These are phyloP conservation scores for Stephanodiscus triporus DNA, from an alignment of 108 stramenopile genomes.

Conservation along the genomic window DNA sequence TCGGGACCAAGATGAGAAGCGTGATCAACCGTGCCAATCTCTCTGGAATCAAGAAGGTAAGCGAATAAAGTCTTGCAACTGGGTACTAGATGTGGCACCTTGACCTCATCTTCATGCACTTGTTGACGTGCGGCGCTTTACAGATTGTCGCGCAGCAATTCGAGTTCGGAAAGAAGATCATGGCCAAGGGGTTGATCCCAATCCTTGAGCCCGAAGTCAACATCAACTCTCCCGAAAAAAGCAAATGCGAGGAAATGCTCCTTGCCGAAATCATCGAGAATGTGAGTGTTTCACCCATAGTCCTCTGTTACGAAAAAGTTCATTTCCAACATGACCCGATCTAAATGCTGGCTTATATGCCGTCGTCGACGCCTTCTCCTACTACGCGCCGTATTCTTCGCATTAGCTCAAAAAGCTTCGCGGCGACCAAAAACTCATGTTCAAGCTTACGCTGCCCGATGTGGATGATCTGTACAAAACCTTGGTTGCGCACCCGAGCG, in stretches of 20 bases:
- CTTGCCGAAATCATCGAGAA: conserved; percentile 57
- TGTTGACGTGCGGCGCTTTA: conserved; percentile 1
- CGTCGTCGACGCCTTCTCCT: too few species aligned
- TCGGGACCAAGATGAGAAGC: conserved; percentile 85
- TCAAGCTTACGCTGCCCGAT: conserved; percentile 76
- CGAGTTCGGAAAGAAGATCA: conserved; percentile 70
- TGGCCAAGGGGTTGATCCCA: conserved; percentile 64
- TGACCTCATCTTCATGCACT: conserved; percentile 6
- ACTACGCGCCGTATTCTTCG: too few species aligned
- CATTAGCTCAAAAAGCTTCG: conserved; percentile 52
- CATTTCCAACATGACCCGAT: neutral
- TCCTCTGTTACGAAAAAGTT: neutral
- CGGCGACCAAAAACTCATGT: conserved; percentile 56
- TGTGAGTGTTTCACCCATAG: neutral
- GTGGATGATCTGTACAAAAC: conserved; percentile 66
- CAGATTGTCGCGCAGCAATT: conserved; percentile 83
- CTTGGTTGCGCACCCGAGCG: conserved; percentile 69
- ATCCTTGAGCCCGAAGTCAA: conserved; percentile 87
- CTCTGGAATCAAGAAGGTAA: conserved; percentile 61
- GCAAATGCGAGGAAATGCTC: conserved; percentile 65
- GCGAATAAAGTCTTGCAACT: neutral
- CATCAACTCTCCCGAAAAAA: conserved; percentile 67
- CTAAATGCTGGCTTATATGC: too few species aligned
- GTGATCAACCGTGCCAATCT: conserved; percentile 68
- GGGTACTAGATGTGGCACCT: neutral